phyloP scores from a whole-genome alignment of 768 basidiomycete genomes.

The Candolleomyces aberdarensis region DNA sequence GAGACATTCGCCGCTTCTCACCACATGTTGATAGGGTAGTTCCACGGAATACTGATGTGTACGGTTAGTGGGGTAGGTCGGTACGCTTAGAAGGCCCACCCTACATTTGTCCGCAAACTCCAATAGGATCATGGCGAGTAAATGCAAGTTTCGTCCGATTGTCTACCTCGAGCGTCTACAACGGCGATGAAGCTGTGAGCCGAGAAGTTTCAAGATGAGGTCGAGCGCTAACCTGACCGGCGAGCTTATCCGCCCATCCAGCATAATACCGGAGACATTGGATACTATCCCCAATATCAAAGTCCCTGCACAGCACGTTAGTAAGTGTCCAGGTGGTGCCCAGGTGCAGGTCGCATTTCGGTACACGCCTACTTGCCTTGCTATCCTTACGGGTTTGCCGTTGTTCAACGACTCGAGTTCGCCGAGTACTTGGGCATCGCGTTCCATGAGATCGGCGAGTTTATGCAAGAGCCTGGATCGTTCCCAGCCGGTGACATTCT shows the following conservation, averaged over 20 bases:
- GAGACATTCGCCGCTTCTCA: conserved; percentile 21
- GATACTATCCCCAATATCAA: conserved; percentile 75
- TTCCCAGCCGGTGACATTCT: conserved; percentile 81
- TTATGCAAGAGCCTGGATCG: conserved; percentile 79
- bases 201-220: background rate
- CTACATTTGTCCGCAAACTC: conserved; percentile 93
- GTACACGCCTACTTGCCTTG: conserved; percentile 21
- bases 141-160: conserved; percentile 80
- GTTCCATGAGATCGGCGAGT: conserved; percentile 87
- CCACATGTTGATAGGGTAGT: conserved; percentile 90
- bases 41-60: conserved; percentile 77
- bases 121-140: conserved; percentile 86
- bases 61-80: conserved; percentile 6
- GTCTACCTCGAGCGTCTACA: conserved; percentile 74
- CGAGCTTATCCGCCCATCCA: conserved; percentile 94
- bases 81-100: conserved; percentile 13
- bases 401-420: conserved; percentile 87
- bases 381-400: conserved; percentile 77
- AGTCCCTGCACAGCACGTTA: conserved; percentile 48
- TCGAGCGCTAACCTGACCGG: conserved; percentile 60
- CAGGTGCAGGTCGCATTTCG: background rate
- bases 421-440: conserved; percentile 76
- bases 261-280: conserved; percentile 88
- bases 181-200: conserved; percentile 1
- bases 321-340: background rate